These are phyloP conservation scores for Helichrysum umbraculigerum DNA, from an alignment of 129 eudicot genomes.

Conservation along the genomic window DNA sequence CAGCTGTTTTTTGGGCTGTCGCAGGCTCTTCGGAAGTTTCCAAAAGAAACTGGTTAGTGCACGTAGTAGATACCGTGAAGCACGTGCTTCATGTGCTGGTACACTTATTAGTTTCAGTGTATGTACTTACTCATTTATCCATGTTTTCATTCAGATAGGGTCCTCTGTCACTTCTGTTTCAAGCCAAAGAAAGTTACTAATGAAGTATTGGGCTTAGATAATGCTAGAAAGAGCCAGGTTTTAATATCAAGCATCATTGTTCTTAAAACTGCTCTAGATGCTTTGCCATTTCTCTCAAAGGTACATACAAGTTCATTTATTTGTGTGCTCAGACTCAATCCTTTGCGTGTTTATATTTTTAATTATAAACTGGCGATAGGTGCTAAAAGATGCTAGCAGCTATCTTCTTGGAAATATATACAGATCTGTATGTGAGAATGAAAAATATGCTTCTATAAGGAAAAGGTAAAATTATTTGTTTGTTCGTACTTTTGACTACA, in stretches of 20 bases:
- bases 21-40: conserved; percentile 95
- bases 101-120: conserved; percentile 1
- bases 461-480: conserved; percentile 54
- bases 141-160: conserved; percentile 67
- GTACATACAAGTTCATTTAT: conserved; percentile 36
- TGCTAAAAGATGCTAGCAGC: conserved; percentile 85
- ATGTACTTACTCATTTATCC: conserved; percentile 15
- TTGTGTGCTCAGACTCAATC: not conserved
- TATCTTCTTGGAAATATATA: conserved; percentile 84
- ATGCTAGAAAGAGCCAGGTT: conserved; percentile 77
- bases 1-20: conserved; percentile 95
- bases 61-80: conserved; percentile 1
- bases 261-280: conserved; percentile 95
- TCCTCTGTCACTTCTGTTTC: conserved; percentile 98
- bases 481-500: not conserved
- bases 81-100: not conserved
- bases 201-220: conserved; percentile 64
- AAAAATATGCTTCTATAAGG: conserved; percentile 72
- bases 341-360: conserved; percentile 13
- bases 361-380: conserved; percentile 44
- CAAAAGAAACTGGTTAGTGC: conserved; percentile 88
- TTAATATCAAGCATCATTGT: conserved; percentile 86
- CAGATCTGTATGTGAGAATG: conserved; percentile 78
- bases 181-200: conserved; percentile 87
- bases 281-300: conserved; percentile 90